Base-by-base conservation (phyloP, 441 rosid species). In the Adansonia rubrostipa region DNA sequence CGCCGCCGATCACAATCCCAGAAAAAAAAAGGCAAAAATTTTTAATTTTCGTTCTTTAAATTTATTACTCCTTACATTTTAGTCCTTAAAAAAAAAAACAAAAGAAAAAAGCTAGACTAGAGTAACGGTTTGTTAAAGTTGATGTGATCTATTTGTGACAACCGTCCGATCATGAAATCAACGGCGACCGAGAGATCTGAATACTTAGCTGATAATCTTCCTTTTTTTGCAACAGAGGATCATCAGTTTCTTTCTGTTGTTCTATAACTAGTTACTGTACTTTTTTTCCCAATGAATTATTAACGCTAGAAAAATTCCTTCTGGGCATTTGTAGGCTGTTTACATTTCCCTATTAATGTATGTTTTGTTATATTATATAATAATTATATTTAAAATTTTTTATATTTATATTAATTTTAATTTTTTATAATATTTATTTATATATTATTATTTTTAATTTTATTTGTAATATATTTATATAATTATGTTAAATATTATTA, bases 181-280 rank as follows among this genome's bases (percentile, higher is more conserved):
- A 24, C 28, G 28, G 28, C 63, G 40, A 57, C n/a, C 47, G 56
- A 50, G 68, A 50, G 28, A 50, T 83, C 86, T 82, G 77, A 79
- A 77, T 78, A 79, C 20, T n/a, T 78, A 57, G 76, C 7, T 20
- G 81, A 81, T 72, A 77, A 75, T 69, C 81, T 19, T 1, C 65
- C n/a, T 58, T 64, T 84, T 87, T 88, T 88, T 80, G 82, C 86
- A 24, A 45, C 85, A 66, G 77, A 19, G 84, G 74, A 73, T 19
- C 57, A 62, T 58, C 5, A 33, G 76, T 63, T 80, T 75, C 13
- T 54, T 1, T 10, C 79, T 79, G 78, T 82, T 79, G 90, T 87
- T 68, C 78, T 53, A 8, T 75, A 53, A 77, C 45, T 77, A 33
- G 48, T 75, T 9, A 40, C 56, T 78, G 79, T 73, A 54, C 14